Evolutionary conservation across 257 asterid genomes (phyloP), one percentile per base, ranked within the genome.

Genomic region (Primulina huaijiensis): DNA sequence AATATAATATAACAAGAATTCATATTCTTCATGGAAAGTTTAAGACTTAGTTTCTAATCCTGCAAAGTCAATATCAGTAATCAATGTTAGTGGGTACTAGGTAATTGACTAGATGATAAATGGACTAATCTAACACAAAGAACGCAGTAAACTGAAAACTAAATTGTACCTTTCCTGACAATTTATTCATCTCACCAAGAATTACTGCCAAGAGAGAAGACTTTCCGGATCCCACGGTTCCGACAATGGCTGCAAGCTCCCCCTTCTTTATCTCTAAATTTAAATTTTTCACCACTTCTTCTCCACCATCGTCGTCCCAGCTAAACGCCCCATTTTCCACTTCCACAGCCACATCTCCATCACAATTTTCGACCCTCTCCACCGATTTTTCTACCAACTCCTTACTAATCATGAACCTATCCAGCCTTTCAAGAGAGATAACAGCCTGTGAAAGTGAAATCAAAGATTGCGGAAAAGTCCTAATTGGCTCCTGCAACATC

Each of bases 191-290:
- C 83, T 94, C 99, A 7, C 99, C 99, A 43, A 94, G 96, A 76
- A 91, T 74, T 8, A 97, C 87, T 4, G 96, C 91, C 23, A 94
- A 82, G 29, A 91, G 90, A 10, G 99, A 94, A 50, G 97, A 89
- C 70, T 94, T 94, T 37, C 99, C 99, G 0, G 99, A 89, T 61
- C 99, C 99, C 2, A 94, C 99, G 1, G 96, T 94, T 69, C 99
- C 99, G 38, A 94, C 99, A 33, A 94, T 71, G 0, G 97, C 97
- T 1, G 88, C 82, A 62, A 91, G 95, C 27, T 89, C 87, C 63
- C 97, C 96, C 74, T 91, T 94, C 31, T 57, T 81, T 4, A 89
- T 85, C 69, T 67, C 83, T 4, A 94, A 85, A 60, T 79, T 82
- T 70, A 89, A 73, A 29, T 72, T 71, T 69, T 77, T 89, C 61